Evolutionary conservation across 306 rosid species (phyloP), one percentile per base, ranked within the genome.

Genomic region (Amphicarpaea edgeworthii): DNA sequence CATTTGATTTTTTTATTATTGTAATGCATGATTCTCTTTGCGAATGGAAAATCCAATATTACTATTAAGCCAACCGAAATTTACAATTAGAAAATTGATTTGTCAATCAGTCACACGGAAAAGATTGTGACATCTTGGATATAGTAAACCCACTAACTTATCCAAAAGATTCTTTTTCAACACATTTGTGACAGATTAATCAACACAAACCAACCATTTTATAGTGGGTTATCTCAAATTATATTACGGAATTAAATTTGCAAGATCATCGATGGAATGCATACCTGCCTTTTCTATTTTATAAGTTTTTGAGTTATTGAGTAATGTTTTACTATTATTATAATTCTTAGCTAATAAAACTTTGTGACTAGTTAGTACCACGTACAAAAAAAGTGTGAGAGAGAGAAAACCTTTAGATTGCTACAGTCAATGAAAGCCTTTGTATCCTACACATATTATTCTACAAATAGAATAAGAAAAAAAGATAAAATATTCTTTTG

Each of bases 101-200:
- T 69, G 74, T 67, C 79, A 83, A 85, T 79, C 58, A 68, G 47
- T 64, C 85, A 83, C 85, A 28, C 78, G 83, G 65, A 58, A 21
- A 11, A 42, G 87, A 85, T 55, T 61, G 79, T 47, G 89, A 85
- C 86, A 67, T 73, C 38, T 77, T 60, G 62, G 72, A 64, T 68
- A 24, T 68, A 24, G 75, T 60, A 69, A 80, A 45, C 71, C 82
- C 81, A 78, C 81, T 75, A 66, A 75, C 41, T 70, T 59, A n/a
- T n/a, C 59, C 69, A 58, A 1, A 43, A 21, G 78, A 81, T 78
- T 85, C 85, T 74, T 75, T 83, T 68, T 72, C 68, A 34, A 57
- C 60, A 30, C 20, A 66, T 74, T 64, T 71, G 51, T 71, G 75
- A 83, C 68, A 8, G 28, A 43, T 87, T 46, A 76, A 26, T 67